Base-by-base conservation (phyloP, 768 basidiomycete genomes). In the Tricholoma matsutake region DNA sequence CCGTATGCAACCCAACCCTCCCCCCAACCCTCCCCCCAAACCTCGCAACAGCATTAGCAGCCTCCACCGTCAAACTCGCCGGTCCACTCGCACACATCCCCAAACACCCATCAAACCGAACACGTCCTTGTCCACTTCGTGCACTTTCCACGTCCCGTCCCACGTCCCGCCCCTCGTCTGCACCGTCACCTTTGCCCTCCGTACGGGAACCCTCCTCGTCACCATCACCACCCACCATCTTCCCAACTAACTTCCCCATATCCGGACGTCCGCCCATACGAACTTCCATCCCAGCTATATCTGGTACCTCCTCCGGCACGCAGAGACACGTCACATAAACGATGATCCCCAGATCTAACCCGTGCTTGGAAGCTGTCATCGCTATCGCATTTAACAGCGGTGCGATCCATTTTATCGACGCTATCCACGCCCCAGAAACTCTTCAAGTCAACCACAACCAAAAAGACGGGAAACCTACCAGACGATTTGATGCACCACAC, bases 71-170 rank as follows among this genome's bases (percentile, higher is more conserved):
- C 71, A 96, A 69, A 59, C 83, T 79, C 63, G 83, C 83, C 0
- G 94, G 94, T 1, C 94, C 94, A 70, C 91, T 90, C 2, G 88
- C 91, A 59, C 90, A 87, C 0, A 96, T 86, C 1, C 81, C 91
- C 10, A 95, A 72, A 0, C 92, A 88, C 0, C 89, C 88, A 1
- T 75, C 79, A 0, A 72, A 62, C 22, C 22, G 1, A n/a, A n/a
- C 22, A 25, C 22, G 2, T 25, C 22, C 3, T 25, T 3, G 22
- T 13, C 75, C 57, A 47, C 60, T 63, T 57, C 59, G 28, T 31
- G 52, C 54, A 51, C 54, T 66, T 61, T 39, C 67, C 16, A 55
- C 56, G 6, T 56, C 56, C 28, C 58, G 60, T 9, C 54, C 22
- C 22, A n/a, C n/a, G n/a, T n/a, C n/a, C n/a, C n/a, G n/a, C n/a